Evolutionary conservation across 2,329 filamentous ascomycete species (phyloP).

Genomic region (Berkeleyomyces rouxiae): DNA sequence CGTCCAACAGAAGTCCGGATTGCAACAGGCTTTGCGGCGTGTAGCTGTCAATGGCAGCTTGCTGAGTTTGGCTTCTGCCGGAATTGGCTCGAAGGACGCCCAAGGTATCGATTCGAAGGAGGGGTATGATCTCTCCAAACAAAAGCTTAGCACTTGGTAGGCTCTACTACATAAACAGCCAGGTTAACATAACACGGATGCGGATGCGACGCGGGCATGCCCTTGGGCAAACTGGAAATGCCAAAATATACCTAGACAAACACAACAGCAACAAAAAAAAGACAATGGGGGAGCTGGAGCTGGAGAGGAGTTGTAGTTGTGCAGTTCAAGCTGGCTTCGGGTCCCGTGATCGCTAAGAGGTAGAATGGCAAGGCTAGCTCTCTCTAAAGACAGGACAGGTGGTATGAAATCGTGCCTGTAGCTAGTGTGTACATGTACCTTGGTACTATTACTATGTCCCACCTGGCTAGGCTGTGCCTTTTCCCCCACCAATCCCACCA

Average conservation of each 20-base stretch:
- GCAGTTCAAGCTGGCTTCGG: not conserved
- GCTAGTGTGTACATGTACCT: not conserved
- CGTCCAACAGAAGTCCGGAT: not conserved
- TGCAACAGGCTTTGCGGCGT: not conserved
- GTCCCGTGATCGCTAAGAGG: not conserved
- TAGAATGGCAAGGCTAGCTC: not conserved
- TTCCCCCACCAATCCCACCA: not conserved
- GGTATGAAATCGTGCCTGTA: not conserved
- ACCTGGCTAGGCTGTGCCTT: not conserved
- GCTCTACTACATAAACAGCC: not conserved
- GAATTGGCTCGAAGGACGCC: not conserved
- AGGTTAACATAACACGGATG: not conserved
- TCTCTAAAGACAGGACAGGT: slow-evolving; percentile 5
- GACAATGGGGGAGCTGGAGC: not conserved
- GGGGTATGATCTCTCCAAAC: slow-evolving; percentile 1
- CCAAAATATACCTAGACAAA: not conserved
- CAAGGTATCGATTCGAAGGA: not conserved
- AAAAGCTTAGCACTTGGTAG: not conserved
- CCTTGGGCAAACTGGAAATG: not conserved
- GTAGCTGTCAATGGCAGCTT: not conserved
- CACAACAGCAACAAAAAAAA: not conserved
- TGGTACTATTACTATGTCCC: not conserved
- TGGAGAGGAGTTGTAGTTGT: not conserved
- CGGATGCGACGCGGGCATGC: not conserved
- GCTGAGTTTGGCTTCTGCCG: not conserved